A percentile compares a stretch with the other conserved stretches of the same genome.
Evolutionary conservation across 108 stramenopile genomes (phyloP).

Genomic region (Aurantiochytrium sp.): DNA sequence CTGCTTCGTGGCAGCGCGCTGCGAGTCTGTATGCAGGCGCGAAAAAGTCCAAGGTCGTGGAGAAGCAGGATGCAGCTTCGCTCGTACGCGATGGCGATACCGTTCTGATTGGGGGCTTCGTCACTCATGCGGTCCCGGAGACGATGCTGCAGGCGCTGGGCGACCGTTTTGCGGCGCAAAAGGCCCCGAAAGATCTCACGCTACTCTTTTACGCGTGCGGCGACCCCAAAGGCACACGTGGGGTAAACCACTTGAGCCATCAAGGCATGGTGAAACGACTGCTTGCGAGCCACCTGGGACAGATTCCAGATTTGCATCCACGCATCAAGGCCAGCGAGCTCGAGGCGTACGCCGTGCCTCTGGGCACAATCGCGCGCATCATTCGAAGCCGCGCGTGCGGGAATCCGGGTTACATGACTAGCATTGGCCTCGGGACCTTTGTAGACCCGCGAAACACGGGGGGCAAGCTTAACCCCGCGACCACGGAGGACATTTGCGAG

Average conservation of each 20-base stretch:
- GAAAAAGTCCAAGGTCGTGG: conserved; percentile 32
- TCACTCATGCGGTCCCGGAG: conserved; percentile 56
- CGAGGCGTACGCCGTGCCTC: conserved; percentile 66
- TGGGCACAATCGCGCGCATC: conserved; percentile 66
- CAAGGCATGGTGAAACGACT: conserved; percentile 53
- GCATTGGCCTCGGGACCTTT: conserved; percentile 64
- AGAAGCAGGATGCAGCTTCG: conserved; percentile 41
- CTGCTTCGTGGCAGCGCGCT: too few species aligned
- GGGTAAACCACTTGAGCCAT: conserved; percentile 57
- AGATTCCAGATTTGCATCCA: conserved; percentile 56
- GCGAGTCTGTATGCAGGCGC: too few species aligned
- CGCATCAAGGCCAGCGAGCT: conserved; percentile 50
- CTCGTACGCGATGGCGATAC: conserved; percentile 47
- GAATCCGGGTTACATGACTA: conserved; percentile 67
- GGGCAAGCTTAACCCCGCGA: not conserved
- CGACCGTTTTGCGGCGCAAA: conserved; percentile 52
- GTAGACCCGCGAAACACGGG: conserved; percentile 55
- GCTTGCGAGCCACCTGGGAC: conserved; percentile 66
- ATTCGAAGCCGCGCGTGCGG: conserved; percentile 64
- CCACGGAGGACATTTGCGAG: not conserved
- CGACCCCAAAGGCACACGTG: conserved; percentile 52
- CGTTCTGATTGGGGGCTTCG: conserved; percentile 60
- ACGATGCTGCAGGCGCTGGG: conserved; percentile 36
- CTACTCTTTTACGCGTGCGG: conserved; percentile 67
- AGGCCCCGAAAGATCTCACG: conserved; percentile 54